Evolutionary conservation across 371 early-diverging fungal genomes (phyloP), one percentile per base, ranked within the genome.

Genomic region (Rhizopus delemar): DNA sequence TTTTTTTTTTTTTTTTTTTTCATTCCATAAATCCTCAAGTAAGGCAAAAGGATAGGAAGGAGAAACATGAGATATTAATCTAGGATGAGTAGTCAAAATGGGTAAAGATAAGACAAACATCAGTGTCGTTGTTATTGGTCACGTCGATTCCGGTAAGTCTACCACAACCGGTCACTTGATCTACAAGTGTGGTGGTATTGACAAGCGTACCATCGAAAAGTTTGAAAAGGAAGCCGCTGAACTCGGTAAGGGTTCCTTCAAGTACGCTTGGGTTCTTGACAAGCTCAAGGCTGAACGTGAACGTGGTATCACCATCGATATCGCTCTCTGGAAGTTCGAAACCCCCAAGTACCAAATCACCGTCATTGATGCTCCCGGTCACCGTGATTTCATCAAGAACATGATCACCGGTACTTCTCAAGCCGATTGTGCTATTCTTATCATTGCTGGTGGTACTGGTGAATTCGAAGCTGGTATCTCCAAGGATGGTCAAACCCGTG

Each of bases 381-480:
- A 99, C 88, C 91, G 96, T 81, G 95, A 95, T 82, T 99, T 96
- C 88, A 95, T 99, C 85, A 92, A 94, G 88, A 98, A 96, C 94
- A 98, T 99, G 99, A 97, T 99, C 75, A 93, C 94, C 72, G 98
- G 97, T 83, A 94, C 71, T 57, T 72, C 72, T 58, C 86, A 84
- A 90, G 99, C 90, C 61, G 97, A 96, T 73, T 91, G 92, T 75
- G 99, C 95, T 75, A 88, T 99, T 69, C 88, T 99, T 62, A 93
- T 99, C 67, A 91, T 98, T 77, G 93, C 95, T 74, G 93, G 92
- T 65, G 89, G 89, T 70, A 73, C 74, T 68, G 96, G 95, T 85
- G 99, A 98, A 84, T 98, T 99, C 90, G 95, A 96, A 67, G 93
- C 96, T 77, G 99, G 97, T 92, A 94, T 95, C 77, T 93, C 93